A percentile compares a stretch with the other conserved stretches of the same genome.
Evolutionary conservation across 768 basidiomycete genomes (phyloP).

Genomic region (Panus rudis): DNA sequence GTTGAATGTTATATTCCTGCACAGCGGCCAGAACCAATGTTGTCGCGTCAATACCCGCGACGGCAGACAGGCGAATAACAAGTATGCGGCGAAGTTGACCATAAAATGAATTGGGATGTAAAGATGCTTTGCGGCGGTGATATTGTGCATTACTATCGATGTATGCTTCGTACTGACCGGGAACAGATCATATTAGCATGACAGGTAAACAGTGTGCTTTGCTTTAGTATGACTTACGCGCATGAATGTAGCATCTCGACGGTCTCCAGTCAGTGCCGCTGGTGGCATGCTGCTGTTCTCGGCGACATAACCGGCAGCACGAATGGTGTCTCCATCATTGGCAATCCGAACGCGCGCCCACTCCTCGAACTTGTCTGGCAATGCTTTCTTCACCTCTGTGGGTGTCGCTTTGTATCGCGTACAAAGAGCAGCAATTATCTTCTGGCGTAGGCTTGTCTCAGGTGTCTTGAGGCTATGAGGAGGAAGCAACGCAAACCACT

Average conservation of each 20-base stretch:
- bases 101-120: slow-evolving; percentile 18
- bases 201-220: no score
- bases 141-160: slow-evolving; percentile 22
- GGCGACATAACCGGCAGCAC: slow-evolving; percentile 12
- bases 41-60: no score
- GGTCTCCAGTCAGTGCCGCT: no score
- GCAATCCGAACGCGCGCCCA: slow-evolving; percentile 23
- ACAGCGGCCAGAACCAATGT: no score
- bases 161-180: slow-evolving; percentile 27
- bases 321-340: slow-evolving; percentile 24
- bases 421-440: not conserved
- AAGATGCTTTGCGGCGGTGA: not conserved
- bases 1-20: no score
- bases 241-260: slow-evolving; percentile 27
- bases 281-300: no score
- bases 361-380: slow-evolving; percentile 9
- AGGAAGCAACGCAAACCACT: not conserved
- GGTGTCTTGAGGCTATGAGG: no score
- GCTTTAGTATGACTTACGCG: slow-evolving; percentile 21
- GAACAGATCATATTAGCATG: not conserved
- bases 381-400: slow-evolving; percentile 9
- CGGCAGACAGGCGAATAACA: slow-evolving; percentile 14
- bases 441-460: no score
- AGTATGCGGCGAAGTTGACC: slow-evolving; percentile 29
- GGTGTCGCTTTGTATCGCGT: slow-evolving; percentile 3